Evolutionary conservation across 352 stramenopile genomes (phyloP).

Genomic region (Pythium pectinolyticum): DNA sequence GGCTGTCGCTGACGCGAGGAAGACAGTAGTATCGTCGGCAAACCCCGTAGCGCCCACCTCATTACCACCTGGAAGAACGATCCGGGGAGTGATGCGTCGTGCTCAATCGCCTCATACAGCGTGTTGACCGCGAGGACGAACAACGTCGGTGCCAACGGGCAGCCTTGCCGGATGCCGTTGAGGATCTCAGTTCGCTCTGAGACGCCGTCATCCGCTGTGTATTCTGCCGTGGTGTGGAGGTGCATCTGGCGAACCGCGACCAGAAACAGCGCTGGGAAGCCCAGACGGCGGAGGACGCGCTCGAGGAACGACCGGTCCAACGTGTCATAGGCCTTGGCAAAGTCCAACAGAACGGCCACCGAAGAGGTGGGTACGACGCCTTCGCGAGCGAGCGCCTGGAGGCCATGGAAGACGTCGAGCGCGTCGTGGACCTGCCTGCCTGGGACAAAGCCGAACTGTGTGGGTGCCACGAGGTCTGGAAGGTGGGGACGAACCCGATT

Average conservation of each 20-base stretch:
- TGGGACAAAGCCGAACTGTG: conserved; percentile 5
- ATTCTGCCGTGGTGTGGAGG: neutral
- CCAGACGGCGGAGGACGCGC: neutral
- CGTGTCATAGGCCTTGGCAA: conserved; percentile 9
- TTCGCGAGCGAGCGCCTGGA: neutral
- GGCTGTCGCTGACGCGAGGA: neutral
- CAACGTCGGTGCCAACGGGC: conserved; percentile 5
- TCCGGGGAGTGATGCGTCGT: neutral
- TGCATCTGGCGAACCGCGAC: neutral
- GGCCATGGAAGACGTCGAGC: neutral
- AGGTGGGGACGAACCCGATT: neutral
- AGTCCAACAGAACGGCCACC: conserved; percentile 2
- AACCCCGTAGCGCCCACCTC: neutral
- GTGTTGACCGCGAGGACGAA: conserved; percentile 1
- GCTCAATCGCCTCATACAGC: neutral
- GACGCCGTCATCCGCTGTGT: neutral
- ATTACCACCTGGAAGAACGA: neutral
- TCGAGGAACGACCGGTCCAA: conserved; percentile 5
- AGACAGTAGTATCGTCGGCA: conserved; percentile 9
- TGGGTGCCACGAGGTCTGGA: neutral
- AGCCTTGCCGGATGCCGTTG: conserved; percentile 9
- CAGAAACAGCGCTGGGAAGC: neutral
- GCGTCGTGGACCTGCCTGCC: neutral
- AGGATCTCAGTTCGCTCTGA: neutral
- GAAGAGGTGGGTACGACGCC: neutral